Evolutionary conservation across 768 basidiomycete genomes (phyloP), one percentile per base, ranked within the genome.

Genomic region (Suillus cothurnatus): DNA sequence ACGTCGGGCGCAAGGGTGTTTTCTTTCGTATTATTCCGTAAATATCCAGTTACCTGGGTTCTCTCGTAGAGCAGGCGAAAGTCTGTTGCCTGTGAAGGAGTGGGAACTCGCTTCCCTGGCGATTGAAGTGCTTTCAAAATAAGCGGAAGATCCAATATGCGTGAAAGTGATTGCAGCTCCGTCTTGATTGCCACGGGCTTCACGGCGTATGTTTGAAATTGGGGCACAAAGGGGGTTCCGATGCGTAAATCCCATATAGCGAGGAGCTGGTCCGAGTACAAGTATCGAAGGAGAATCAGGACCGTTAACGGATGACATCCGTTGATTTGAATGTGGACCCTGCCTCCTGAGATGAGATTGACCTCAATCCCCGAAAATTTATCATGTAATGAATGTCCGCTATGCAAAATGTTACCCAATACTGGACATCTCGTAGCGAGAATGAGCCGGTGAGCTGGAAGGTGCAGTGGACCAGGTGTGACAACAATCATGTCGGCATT

Each of bases 231-330:
- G 1, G 78, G 73, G 0, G 77, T 68, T 6, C 78, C 81, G 14
- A 93, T 81, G 21, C 94, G 86, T 15, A 82, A 81, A 73, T 99
- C 95, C 93, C 95, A 96, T 17, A 95, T 75, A 0, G 93, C 88
- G 14, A 93, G 80, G 1, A 96, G 76, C 47, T 88, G 85, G 73
- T 99, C 97, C 1, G 92, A 85, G 76, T 98, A 98, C n/a, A 98
- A 76, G 71, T 95, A 98, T 28, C 88, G 84, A 23, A 97, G 74
- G 23, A 98, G 79, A 26, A 97, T 82, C 19, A 97, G 84, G 19
- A 90, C 76, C 0, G 93, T 79, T 8, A 96, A 77, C 0, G 90
- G 82, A 53, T 88, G 85, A 66, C 86, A 86, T 2, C 86, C 86
- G 0, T 79, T 71, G 52, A 97, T 70, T 21, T 73, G 72, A 2